Base-by-base conservation (phyloP, 2,329 filamentous ascomycete genomes). In the Fusarium longipes region DNA sequence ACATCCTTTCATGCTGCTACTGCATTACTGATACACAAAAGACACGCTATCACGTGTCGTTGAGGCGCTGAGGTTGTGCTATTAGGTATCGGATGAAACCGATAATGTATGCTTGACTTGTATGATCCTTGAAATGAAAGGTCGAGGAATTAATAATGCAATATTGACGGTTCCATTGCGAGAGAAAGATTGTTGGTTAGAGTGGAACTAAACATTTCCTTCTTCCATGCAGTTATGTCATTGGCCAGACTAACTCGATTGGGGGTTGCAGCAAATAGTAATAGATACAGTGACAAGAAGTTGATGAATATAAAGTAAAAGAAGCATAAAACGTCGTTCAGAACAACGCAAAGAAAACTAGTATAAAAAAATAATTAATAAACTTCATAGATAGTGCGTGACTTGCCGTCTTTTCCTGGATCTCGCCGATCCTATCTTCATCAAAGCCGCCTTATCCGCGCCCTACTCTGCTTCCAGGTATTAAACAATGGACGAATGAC, bases 1-100 rank as follows among this genome's bases (percentile, higher is more conserved):
- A n/a, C 72, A 73, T 73, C 36, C 49, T 65, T 48, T 65, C 72
- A 74, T 74, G 38, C 63, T 73, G 69, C 39, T 43, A 40, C 54
- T 17, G 40, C 67, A 73, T 70, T 47, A 50, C 60, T 32, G 45
- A 20, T 54, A 24, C 32, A 27, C 27, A 52, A 15, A 11, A 24
- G n/a, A 32, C 25, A 43, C n/a, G 22, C 5, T 8, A 3, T 38
- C 25, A 12, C 18, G 27, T 44, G 24, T 29, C 11, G 42, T 11
- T 62, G 9, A 27, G 6, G 25, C 17, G 4, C 22, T 58, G 8
- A 17, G 5, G 4, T 11, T 3, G 35, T 10, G 15, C 11, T 4
- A 18, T 68, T 17, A 33, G 47, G 18, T 24, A 45, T n/a, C n/a
- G 9, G 5, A 17, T 20, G 24, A 29, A n/a, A 18, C 6, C 25